These are phyloP conservation scores for Aspergillus puulaauensis DNA, from an alignment of 2,329 filamentous ascomycete species.

Conservation along the genomic window DNA sequence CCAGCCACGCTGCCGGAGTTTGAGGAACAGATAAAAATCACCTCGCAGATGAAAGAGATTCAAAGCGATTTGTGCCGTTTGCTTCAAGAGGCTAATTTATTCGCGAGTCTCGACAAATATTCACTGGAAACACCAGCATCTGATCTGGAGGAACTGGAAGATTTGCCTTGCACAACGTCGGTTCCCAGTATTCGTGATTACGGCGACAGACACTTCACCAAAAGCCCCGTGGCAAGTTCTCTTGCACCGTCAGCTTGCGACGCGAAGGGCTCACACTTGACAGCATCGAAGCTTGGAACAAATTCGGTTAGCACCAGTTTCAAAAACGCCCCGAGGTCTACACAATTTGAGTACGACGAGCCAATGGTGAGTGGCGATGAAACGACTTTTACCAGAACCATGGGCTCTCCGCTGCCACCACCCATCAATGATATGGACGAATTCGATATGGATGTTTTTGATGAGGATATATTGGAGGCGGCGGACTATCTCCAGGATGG, in stretches of 20 bases:
- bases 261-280: constrained; percentile 3
- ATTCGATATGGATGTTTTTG: constrained; percentile 44
- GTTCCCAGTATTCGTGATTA: background rate
- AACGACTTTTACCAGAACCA: constrained; percentile 38
- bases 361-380: constrained; percentile 24
- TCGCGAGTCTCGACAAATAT: constrained; percentile 15
- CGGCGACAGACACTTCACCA: background rate
- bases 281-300: background rate
- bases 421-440: constrained; percentile 32
- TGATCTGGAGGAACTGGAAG: background rate
- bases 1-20: constrained; percentile 34
- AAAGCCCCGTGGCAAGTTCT: background rate
- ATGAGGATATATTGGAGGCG: constrained; percentile 48
- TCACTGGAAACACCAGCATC: background rate
- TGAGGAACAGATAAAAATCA: constrained; percentile 31
- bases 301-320: constrained; percentile 1
- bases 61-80: constrained; percentile 35
- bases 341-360: constrained; percentile 22
- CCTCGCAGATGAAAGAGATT: constrained; percentile 33
- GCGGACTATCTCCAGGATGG: constrained; percentile 38
- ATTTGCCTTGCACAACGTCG: background rate
- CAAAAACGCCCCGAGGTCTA: constrained; percentile 1
- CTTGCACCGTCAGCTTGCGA: background rate
- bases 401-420: constrained; percentile 37
- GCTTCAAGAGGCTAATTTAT: constrained; percentile 31